These are phyloP conservation scores for Acer negundo DNA, from an alignment of 345 rosid genomes.

Conservation along the genomic window DNA sequence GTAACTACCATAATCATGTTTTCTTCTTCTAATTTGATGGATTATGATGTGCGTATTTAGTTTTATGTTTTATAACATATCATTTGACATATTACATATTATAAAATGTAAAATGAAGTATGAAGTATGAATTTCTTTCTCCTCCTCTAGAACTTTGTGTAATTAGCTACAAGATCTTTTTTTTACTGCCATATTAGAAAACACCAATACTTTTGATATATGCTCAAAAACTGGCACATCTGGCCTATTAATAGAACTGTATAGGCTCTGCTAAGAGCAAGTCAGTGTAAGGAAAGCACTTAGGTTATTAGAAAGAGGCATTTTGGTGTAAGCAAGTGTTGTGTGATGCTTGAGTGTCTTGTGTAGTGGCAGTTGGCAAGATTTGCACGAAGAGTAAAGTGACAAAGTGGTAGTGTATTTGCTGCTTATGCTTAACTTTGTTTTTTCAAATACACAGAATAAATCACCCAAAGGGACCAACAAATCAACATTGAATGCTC, in stretches of 20 bases:
- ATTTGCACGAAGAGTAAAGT: not conserved
- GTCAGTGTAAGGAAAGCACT: not conserved
- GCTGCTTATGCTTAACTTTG: not conserved
- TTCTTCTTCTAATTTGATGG: not conserved
- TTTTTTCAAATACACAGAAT: slow-evolving; percentile 50
- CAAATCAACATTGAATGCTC: slow-evolving; percentile 46
- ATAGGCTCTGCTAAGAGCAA: not conserved
- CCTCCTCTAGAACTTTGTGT: not conserved
- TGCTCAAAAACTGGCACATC: not conserved
- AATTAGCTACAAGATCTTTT: not conserved
- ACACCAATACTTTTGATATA: not conserved
- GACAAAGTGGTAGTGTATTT: not conserved
- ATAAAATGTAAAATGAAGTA: not conserved
- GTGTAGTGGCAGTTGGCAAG: not conserved
- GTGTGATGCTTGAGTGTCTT: not conserved
- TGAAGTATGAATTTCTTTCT: not conserved
- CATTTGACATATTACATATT: not conserved
- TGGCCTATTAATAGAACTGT: too few relatives aligned
- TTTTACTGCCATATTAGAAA: not conserved
- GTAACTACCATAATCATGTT: not conserved
- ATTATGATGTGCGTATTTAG: not conserved
- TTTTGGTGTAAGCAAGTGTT: not conserved
- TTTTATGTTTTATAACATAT: not conserved
- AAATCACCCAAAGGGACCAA: slow-evolving; percentile 58
- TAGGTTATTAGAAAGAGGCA: not conserved